Percentiles rank a stretch among this genome's conserved stretches.
Conservation (phyloP, 2,329 filamentous ascomycete genomes). For the Penicillium nordicum region DNA sequence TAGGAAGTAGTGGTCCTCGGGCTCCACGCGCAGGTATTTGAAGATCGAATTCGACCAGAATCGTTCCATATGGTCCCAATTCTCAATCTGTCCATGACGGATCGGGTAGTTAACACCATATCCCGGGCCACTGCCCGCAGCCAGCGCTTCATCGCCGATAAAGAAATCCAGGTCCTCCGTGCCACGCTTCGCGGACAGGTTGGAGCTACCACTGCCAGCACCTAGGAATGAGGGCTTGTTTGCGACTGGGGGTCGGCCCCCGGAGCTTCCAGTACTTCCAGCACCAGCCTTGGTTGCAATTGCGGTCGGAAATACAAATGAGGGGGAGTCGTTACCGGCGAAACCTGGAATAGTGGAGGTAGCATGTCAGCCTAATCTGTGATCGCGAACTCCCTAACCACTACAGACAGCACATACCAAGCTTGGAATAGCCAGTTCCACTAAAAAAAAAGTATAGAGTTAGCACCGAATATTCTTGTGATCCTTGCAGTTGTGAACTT, state of each 20-base stretch:
- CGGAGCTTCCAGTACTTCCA: conserved; percentile 66
- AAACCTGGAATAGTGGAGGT: conserved; percentile 64
- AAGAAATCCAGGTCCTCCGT: conserved; percentile 98
- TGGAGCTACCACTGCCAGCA: conserved; percentile 75
- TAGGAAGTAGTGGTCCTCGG: conserved; percentile 97
- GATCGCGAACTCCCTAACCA: conserved; percentile 10
- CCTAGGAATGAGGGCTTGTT: conserved; percentile 96
- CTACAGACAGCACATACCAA: conserved; percentile 61
- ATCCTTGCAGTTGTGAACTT: conserved; percentile 46
- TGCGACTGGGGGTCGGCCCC: conserved; percentile 81
- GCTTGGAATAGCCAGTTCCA: conserved; percentile 98
- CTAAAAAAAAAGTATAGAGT: conserved; percentile 49
- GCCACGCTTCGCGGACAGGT: conserved; percentile 86
- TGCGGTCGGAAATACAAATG: conserved; percentile 97
- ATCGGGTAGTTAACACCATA: conserved; percentile 98
- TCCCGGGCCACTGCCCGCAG: conserved; percentile 78
- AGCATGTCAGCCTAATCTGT: conserved; percentile 34
- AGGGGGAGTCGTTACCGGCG: conserved; percentile 97
- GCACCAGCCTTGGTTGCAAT: conserved; percentile 88
- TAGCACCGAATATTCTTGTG: conserved; percentile 19
- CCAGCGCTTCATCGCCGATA: conserved; percentile 92
- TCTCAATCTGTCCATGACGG: conserved; percentile 96
- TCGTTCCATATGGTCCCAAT: conserved; percentile 99
- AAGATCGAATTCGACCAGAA: conserved; percentile 99
- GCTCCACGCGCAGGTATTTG: conserved; percentile 97